Percentiles rank a stretch among this genome's conserved stretches.
phyloP scores from a whole-genome alignment of 257 asterid genomes.

The Solanum gandarillasii region DNA sequence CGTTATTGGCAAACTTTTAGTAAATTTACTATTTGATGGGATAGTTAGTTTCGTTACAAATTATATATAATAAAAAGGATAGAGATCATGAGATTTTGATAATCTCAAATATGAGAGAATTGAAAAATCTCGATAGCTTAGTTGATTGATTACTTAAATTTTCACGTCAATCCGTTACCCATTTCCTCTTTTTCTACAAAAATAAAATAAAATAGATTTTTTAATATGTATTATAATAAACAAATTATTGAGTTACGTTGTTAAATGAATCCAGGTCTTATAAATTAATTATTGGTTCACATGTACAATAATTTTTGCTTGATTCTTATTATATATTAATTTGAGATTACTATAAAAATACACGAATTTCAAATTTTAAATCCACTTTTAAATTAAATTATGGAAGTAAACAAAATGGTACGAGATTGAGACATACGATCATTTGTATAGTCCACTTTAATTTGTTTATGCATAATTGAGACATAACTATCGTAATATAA shows the following conservation, averaged over 20 bases:
- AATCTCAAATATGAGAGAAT: neutral
- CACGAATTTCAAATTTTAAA: neutral
- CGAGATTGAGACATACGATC: neutral
- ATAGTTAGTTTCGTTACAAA: neutral
- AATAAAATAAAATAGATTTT: neutral
- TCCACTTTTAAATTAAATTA: neutral
- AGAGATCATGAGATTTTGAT: neutral
- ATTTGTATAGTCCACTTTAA: neutral
- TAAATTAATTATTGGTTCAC: neutral
- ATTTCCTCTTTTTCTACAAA: neutral
- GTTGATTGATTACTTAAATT: neutral
- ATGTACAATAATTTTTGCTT: neutral
- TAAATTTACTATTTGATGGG: neutral
- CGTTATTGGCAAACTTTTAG: neutral
- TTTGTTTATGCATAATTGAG: neutral
- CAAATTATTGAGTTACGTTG: neutral
- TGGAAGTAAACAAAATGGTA: neutral
- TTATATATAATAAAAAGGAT: neutral
- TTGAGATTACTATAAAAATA: neutral
- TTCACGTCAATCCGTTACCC: neutral
- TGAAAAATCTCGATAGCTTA: rapidly evolving
- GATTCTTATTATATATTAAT: neutral
- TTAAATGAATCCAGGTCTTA: neutral
- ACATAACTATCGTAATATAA: neutral
- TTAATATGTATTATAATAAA: neutral